Percentiles rank a stretch among this genome's conserved stretches.
Evolutionary conservation across 257 asterid genomes (phyloP).

Genomic region (Solanum peruvianum): DNA sequence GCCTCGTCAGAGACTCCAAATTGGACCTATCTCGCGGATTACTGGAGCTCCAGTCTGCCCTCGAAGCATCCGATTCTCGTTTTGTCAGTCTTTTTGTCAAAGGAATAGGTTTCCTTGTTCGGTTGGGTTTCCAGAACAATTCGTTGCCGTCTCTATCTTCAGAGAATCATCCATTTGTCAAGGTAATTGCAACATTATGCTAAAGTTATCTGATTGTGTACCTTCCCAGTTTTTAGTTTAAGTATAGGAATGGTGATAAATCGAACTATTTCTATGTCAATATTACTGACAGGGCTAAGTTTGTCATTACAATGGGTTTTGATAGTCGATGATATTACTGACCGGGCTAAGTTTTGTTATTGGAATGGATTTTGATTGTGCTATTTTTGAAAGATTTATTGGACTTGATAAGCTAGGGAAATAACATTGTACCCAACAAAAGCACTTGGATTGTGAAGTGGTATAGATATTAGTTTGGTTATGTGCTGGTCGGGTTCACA

Average conservation of each 20-base stretch:
- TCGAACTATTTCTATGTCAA: background rate
- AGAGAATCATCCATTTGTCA: conserved; percentile 74
- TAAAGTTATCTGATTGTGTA: background rate
- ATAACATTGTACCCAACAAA: background rate
- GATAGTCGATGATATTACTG: background rate
- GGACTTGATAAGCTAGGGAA: background rate
- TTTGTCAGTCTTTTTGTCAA: conserved; percentile 37
- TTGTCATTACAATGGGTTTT: background rate
- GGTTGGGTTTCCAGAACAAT: conserved; percentile 43
- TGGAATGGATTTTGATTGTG: background rate
- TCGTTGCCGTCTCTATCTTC: conserved; percentile 41
- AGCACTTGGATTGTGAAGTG: background rate
- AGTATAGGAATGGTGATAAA: background rate
- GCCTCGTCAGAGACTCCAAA: conserved; percentile 70
- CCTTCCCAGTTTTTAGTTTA: background rate
- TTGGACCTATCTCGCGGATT: conserved; percentile 53
- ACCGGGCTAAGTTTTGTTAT: background rate
- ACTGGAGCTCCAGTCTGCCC: conserved; percentile 83
- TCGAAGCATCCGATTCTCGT: conserved; percentile 49
- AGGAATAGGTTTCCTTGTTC: conserved; percentile 62
- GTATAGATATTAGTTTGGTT: background rate
- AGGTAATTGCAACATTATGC: conserved; percentile 17
- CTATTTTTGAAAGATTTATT: background rate
- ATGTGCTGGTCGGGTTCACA: background rate
- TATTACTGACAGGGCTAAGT: background rate